Conservation (phyloP, 2,329 filamentous ascomycete genomes). For the Epichloe sibirici region DNA sequence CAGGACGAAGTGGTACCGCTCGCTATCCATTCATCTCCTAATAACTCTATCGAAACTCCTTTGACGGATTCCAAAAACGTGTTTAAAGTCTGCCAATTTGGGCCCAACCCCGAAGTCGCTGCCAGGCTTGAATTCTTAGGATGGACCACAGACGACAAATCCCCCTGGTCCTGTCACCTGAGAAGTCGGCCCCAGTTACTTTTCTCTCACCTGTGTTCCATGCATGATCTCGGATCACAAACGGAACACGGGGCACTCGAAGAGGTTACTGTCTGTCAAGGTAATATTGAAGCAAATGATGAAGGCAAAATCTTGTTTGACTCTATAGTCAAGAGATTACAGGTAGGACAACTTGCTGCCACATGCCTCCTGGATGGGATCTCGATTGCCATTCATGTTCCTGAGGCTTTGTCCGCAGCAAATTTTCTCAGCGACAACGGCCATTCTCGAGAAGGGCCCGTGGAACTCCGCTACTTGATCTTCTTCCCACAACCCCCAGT, state of each 20-base stretch:
- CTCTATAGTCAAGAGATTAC: slow-evolving; percentile 22
- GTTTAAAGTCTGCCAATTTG: slow-evolving; percentile 8
- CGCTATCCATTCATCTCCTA: not conserved
- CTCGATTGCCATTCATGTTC: slow-evolving; percentile 24
- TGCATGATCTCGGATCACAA: slow-evolving; percentile 18
- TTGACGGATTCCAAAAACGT: not conserved
- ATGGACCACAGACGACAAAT: slow-evolving; percentile 7
- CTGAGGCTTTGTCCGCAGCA: not conserved
- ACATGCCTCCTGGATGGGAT: slow-evolving; percentile 17
- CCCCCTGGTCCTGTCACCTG: slow-evolving; percentile 17
- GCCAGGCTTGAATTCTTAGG: slow-evolving; percentile 8
- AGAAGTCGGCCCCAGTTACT: slow-evolving; percentile 12
- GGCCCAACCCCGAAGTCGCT: not conserved
- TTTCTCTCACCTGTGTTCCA: slow-evolving; percentile 24
- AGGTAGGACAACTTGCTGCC: slow-evolving; percentile 23
- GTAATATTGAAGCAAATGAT: slow-evolving; percentile 8
- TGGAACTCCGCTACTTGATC: slow-evolving; percentile 25
- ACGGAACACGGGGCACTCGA: slow-evolving; percentile 3
- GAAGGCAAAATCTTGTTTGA: slow-evolving; percentile 11
- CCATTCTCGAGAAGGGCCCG: not conserved
- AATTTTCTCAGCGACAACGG: not conserved
- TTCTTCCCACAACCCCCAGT: slow-evolving; percentile 19
- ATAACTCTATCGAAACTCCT: not conserved
- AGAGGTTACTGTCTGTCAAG: slow-evolving; percentile 9
- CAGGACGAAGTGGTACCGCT: not conserved